phyloP scores from a whole-genome alignment of 345 rosid species.

The Odontarrhena argentea region DNA sequence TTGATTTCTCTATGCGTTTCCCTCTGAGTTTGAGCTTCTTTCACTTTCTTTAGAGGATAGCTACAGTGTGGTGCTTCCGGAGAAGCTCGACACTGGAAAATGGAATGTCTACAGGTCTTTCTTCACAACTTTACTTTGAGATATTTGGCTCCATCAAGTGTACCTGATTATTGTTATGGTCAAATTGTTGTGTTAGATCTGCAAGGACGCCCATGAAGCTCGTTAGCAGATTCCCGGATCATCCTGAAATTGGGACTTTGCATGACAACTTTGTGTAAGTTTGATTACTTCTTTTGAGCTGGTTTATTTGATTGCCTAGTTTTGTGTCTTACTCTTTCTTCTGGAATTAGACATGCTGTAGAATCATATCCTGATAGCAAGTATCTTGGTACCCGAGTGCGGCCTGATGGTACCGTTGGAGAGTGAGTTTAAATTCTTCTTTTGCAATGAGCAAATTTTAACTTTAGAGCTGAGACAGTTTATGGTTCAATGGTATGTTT shows the following conservation, averaged over 20 bases:
- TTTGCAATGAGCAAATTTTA: background rate
- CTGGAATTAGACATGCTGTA: conserved; percentile 56
- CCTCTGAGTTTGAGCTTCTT: background rate
- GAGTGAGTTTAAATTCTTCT: conserved; percentile 55
- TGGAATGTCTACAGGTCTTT: conserved; percentile 88
- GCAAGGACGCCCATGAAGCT: conserved; percentile 62
- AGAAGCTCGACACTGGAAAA: conserved; percentile 69
- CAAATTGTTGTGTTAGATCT: conserved; percentile 50
- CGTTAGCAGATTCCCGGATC: conserved; percentile 60
- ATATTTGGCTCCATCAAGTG: background rate
- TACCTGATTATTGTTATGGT: conserved; percentile 4
- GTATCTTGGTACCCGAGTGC: conserved; percentile 77
- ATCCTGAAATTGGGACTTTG: conserved; percentile 76
- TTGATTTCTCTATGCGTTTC: conserved; percentile 13
- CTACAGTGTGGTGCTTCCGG: conserved; percentile 77
- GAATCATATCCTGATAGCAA: conserved; percentile 62
- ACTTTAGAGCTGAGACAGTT: background rate
- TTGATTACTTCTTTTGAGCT: conserved; percentile 4
- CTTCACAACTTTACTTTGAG: conserved; percentile 1
- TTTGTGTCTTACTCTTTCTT: background rate
- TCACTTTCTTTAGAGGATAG: conserved; percentile 41
- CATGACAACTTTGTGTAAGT: conserved; percentile 80
- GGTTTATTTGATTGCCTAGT: conserved; percentile 5
- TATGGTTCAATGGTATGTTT: conserved; percentile 22
- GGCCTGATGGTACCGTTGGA: conserved; percentile 71